phyloP scores from a whole-genome alignment of 2,329 filamentous ascomycete species.

The Colletotrichum siamense region DNA sequence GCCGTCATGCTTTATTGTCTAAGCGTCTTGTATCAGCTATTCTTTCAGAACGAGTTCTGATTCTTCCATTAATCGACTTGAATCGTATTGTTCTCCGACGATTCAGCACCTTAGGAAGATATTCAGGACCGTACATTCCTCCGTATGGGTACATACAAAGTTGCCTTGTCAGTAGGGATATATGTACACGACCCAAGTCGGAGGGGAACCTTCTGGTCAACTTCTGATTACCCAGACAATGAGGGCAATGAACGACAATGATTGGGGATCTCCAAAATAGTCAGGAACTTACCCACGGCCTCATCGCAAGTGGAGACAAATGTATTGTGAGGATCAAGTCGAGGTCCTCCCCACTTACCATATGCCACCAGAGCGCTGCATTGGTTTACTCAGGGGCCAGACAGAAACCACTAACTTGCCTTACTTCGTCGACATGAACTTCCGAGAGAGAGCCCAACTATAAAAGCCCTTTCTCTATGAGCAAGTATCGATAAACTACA shows the following conservation, averaged over 20 bases:
- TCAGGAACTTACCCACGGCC: neutral
- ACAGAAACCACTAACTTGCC: neutral
- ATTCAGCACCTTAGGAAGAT: neutral
- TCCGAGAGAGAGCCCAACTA: neutral
- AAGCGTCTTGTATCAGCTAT: neutral
- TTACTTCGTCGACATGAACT: neutral
- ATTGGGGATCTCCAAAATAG: too few species aligned
- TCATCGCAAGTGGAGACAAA: neutral
- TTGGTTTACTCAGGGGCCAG: neutral
- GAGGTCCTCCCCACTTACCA: neutral
- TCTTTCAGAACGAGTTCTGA: neutral
- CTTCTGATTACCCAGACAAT: too few species aligned
- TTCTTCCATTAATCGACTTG: neutral
- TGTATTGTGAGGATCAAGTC: neutral
- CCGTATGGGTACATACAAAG: too few species aligned
- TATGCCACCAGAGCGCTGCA: neutral
- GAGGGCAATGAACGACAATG: too few species aligned
- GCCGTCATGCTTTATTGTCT: neutral
- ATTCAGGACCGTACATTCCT: neutral
- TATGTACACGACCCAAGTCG: too few species aligned
- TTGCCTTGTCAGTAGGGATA: too few species aligned
- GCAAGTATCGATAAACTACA: neutral
- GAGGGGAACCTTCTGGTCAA: accelerated
- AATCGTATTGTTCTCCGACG: neutral
- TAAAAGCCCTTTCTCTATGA: neutral